A percentile compares a stretch with the other conserved stretches of the same genome.
Evolutionary conservation across 768 basidiomycete genomes (phyloP).

Genomic region (Podaxis mareebaensis): DNA sequence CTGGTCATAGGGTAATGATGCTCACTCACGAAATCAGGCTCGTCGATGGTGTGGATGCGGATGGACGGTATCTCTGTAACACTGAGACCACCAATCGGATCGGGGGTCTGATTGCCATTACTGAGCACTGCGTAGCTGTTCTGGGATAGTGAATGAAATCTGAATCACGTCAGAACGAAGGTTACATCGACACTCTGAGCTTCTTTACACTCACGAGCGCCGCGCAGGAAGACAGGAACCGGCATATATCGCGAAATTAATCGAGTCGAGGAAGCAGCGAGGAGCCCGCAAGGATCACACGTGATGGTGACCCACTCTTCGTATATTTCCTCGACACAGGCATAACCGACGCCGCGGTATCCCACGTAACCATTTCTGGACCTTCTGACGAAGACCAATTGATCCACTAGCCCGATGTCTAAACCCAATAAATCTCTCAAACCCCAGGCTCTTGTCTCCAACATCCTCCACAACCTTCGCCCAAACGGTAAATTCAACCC

Average conservation of each 20-base stretch:
- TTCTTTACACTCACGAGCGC: neutral
- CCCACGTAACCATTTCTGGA: conserved; percentile 12
- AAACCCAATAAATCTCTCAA: conserved; percentile 15
- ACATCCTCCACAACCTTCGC: conserved; percentile 18
- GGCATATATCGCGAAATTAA: neutral
- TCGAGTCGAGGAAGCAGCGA: conserved; percentile 1
- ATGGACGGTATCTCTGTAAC: neutral
- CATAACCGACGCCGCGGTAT: conserved; percentile 9
- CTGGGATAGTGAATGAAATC: too few relatives aligned
- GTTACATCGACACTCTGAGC: neutral
- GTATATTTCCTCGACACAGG: conserved; percentile 12
- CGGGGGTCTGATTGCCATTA: neutral
- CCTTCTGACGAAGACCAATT: neutral
- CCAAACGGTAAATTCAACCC: conserved; percentile 7
- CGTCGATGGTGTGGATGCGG: neutral
- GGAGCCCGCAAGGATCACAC: conserved; percentile 9
- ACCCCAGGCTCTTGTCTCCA: conserved; percentile 16
- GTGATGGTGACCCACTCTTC: conserved; percentile 3
- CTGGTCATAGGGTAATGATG: neutral
- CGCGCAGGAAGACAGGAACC: neutral
- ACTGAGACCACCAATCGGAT: neutral
- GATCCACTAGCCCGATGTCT: conserved; percentile 10
- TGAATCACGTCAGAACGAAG: neutral
- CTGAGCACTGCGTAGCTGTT: neutral
- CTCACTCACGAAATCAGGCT: neutral